These are phyloP conservation scores for Rhexocercosporidium sp. DNA, from an alignment of 2,329 filamentous ascomycete species.

Conservation along the genomic window DNA sequence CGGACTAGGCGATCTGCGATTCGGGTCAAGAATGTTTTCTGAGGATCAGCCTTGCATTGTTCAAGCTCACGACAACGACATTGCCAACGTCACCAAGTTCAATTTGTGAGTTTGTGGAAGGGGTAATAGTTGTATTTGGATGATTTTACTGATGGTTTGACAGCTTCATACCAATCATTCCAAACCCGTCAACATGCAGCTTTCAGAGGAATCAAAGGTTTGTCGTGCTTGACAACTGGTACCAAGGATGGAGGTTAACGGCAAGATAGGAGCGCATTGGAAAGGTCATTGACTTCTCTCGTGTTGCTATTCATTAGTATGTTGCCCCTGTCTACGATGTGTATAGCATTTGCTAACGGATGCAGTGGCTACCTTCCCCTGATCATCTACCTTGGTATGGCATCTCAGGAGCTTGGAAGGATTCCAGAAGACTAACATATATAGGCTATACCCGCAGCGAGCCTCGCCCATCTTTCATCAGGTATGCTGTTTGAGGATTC, in stretches of 20 bases:
- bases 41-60: not conserved
- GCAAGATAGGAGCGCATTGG: conserved; percentile 86
- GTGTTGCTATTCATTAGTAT: conserved; percentile 95
- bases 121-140: not conserved
- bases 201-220: conserved; percentile 98
- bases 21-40: conserved; percentile 27
- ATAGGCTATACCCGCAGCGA: conserved; percentile 92
- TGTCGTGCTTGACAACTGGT: conserved; percentile 23
- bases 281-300: conserved; percentile 92
- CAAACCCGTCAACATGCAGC: conserved; percentile 45
- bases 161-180: conserved; percentile 23
- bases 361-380: conserved; percentile 90
- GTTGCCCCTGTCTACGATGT: conserved; percentile 40
- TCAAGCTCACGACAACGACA: conserved; percentile 19
- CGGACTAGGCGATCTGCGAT: conserved; percentile 23
- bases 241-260: conserved; percentile 29
- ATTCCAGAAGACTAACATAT: conserved; percentile 27
- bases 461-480: conserved; percentile 81
- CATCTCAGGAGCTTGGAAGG: conserved; percentile 19
- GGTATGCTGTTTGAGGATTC: conserved; percentile 50
- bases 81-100: not conserved
- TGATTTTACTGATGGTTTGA: conserved; percentile 19
- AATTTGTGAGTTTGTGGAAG: conserved; percentile 20
- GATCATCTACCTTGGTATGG: conserved; percentile 91
- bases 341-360: conserved; percentile 42